Conservation (phyloP, 257 asterid genomes). For the Nicotiana tabacum region DNA sequence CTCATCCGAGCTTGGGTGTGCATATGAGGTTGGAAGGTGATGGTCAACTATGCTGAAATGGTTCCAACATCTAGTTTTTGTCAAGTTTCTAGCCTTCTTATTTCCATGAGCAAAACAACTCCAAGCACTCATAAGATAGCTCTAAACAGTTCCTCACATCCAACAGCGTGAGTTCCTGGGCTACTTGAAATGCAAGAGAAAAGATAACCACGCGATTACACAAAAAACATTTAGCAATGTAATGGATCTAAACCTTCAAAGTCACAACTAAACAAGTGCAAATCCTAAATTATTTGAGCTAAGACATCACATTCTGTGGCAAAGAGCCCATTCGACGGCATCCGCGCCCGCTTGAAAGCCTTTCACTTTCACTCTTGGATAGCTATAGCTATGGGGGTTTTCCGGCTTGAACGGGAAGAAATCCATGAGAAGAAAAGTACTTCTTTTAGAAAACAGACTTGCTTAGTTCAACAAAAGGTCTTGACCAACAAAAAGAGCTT, state of each 20-base stretch:
- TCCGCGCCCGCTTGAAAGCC: no score
- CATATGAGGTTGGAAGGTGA: background rate
- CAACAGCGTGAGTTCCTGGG: background rate
- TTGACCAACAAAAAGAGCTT: no score
- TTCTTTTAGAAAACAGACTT: no score
- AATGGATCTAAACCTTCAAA: background rate
- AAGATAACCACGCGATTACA: background rate
- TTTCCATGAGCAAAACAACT: background rate
- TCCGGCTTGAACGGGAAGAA: no score
- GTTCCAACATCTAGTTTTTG: background rate
- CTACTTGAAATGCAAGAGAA: background rate
- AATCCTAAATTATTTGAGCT: background rate
- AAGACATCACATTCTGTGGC: background rate
- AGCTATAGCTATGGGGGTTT: no score
- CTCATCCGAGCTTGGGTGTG: background rate
- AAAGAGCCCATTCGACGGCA: no score
- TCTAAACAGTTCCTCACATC: background rate
- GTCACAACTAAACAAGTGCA: background rate
- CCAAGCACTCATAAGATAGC: background rate
- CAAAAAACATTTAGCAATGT: background rate
- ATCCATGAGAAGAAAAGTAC: no score
- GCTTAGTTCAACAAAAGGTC: no score
- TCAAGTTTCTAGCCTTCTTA: background rate
- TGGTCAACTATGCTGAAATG: constrained; percentile 7
- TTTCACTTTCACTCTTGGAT: no score